These are phyloP conservation scores for Xylaria sp. DNA, from an alignment of 2,329 filamentous ascomycete species.

Conservation along the genomic window DNA sequence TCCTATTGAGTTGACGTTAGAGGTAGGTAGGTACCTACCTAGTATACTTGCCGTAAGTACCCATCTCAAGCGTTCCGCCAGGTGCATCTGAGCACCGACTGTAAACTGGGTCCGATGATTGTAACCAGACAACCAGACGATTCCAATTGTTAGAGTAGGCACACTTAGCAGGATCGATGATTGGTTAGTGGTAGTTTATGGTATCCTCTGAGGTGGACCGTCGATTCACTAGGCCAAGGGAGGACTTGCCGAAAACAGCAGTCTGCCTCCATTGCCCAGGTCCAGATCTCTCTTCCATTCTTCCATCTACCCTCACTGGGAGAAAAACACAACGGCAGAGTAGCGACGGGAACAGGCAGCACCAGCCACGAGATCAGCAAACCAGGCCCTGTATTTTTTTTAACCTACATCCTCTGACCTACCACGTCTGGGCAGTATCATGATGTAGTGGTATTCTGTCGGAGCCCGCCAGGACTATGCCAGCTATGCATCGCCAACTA, in stretches of 20 bases:
- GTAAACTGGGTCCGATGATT: constrained; percentile 16
- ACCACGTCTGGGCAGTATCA: constrained; percentile 14
- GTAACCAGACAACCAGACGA: constrained; percentile 16
- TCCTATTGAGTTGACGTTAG: constrained; percentile 16
- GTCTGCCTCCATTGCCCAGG: constrained; percentile 17
- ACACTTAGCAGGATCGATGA: neutral
- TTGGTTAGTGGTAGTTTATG: constrained; percentile 20
- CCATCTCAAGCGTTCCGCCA: neutral
- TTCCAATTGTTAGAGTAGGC: constrained; percentile 15
- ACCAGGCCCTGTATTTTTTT: constrained; percentile 14
- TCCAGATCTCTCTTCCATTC: constrained; percentile 25
- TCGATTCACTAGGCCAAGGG: constrained; percentile 19
- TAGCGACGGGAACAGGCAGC: constrained; percentile 25
- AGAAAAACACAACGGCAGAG: constrained; percentile 4
- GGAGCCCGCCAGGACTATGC: constrained; percentile 27
- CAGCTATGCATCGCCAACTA: constrained; percentile 29
- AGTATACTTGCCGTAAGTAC: neutral
- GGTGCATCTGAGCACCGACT: constrained; percentile 28
- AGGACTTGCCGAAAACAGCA: constrained; percentile 33
- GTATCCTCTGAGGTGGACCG: constrained; percentile 28
- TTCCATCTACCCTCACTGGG: constrained; percentile 6
- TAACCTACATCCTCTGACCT: constrained; percentile 19
- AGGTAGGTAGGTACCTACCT: constrained; percentile 1
- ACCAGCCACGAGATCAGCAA: constrained; percentile 18
- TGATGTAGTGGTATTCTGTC: constrained; percentile 21